Evolutionary conservation across 23 red algal genomes (phyloP).

Genomic region (Gracilariopsis chorda): DNA sequence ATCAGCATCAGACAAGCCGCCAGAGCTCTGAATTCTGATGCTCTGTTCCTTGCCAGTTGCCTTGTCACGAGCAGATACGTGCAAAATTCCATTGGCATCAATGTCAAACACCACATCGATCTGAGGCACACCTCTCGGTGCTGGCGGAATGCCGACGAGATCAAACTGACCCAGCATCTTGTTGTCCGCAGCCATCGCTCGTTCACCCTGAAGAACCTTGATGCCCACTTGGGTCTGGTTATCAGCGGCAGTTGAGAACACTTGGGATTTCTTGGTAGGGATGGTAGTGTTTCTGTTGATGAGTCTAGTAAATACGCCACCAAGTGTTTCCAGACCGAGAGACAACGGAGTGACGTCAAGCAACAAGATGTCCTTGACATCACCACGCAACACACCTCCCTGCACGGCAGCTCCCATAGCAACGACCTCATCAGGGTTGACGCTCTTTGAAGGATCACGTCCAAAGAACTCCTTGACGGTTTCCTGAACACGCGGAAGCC

Average conservation of each 20-base stretch:
- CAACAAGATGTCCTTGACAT: constrained; percentile 88
- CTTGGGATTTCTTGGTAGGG: constrained; percentile 90
- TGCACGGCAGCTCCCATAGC: constrained; percentile 99
- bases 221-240: constrained; percentile 92
- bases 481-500: constrained; percentile 85
- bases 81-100: constrained; percentile 94
- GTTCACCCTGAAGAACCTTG: constrained; percentile 90
- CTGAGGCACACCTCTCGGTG: constrained; percentile 89
- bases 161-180: constrained; percentile 88
- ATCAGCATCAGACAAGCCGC: constrained; percentile 78
- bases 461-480: constrained; percentile 96
- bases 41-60: constrained; percentile 88
- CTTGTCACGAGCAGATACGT: constrained; percentile 92
- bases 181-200: constrained; percentile 93
- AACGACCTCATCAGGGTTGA: constrained; percentile 99
- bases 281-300: constrained; percentile 97
- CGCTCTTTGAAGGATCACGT: constrained; percentile 89
- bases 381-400: constrained; percentile 92
- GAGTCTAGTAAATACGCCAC: constrained; percentile 85
- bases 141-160: constrained; percentile 82
- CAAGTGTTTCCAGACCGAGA: constrained; percentile 85
- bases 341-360: constrained; percentile 91
- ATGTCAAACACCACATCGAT: constrained; percentile 97
- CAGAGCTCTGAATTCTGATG: constrained; percentile 84
- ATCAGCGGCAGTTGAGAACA: constrained; percentile 90